Evolutionary conservation across 805 yeast genomes (phyloP).

Genomic region (Ogataea populi-albae): DNA sequence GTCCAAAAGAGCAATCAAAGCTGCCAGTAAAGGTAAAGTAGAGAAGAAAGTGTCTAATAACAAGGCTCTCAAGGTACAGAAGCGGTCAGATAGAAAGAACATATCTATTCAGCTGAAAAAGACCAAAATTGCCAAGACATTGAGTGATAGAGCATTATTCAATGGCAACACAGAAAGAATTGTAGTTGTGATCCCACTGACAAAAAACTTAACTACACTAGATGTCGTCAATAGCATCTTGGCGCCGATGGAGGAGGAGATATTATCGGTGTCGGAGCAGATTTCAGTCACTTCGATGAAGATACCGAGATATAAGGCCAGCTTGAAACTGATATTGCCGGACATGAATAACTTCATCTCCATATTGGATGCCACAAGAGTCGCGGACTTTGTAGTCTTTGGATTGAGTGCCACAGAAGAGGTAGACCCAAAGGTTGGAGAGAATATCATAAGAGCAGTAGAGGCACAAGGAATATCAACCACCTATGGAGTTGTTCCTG

Average conservation of each 20-base stretch:
- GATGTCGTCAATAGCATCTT: slow-evolving; percentile 55
- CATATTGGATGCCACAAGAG: slow-evolving; percentile 80
- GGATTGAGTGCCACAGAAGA: slow-evolving; percentile 87
- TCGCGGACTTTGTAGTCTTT: slow-evolving; percentile 85
- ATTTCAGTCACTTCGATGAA: slow-evolving; percentile 53
- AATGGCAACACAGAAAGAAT: slow-evolving; percentile 70
- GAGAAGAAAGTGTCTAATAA: slow-evolving; percentile 53
- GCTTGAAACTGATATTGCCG: slow-evolving; percentile 71
- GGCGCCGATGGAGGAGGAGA: slow-evolving; percentile 35
- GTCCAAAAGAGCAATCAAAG: slow-evolving; percentile 82
- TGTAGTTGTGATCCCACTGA: slow-evolving; percentile 75
- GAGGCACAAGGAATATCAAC: slow-evolving; percentile 91
- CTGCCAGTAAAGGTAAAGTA: slow-evolving; percentile 79
- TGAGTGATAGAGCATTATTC: slow-evolving; percentile 64
- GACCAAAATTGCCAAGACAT: slow-evolving; percentile 61
- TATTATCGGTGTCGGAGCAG: slow-evolving; percentile 31
- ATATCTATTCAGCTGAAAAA: slow-evolving; percentile 72
- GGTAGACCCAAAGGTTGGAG: slow-evolving; percentile 78
- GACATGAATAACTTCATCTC: slow-evolving; percentile 62
- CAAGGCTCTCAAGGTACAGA: slow-evolving; percentile 37
- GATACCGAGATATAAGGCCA: slow-evolving; percentile 69
- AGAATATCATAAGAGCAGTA: slow-evolving; percentile 82
- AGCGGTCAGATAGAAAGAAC: slow-evolving; percentile 70
- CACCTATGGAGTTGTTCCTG: slow-evolving; percentile 74
- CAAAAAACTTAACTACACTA: slow-evolving; percentile 60